Percentiles rank a stretch among this genome's conserved stretches.
phyloP scores from a whole-genome alignment of 345 rosid species.

The Jatropha curcas region DNA sequence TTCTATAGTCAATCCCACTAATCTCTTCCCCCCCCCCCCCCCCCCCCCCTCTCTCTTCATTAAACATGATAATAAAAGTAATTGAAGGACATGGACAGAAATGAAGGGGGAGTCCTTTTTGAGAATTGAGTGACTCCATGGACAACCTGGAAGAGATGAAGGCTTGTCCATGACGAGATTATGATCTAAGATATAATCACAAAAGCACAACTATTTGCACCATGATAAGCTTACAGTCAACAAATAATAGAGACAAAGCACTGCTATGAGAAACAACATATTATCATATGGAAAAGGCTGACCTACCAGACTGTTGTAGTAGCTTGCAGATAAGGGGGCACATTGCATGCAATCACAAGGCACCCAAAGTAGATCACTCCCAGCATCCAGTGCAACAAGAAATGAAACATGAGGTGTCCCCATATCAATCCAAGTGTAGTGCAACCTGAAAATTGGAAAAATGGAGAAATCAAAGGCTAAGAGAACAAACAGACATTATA shows the following conservation, averaged over 20 bases:
- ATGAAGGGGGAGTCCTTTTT: neutral
- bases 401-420: conserved; percentile 79
- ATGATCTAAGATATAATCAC: neutral
- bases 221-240: neutral
- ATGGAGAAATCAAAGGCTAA: neutral
- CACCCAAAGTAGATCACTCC: conserved; percentile 86
- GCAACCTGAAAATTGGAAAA: conserved; percentile 48
- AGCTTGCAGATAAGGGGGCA: conserved; percentile 64
- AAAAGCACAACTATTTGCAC: neutral
- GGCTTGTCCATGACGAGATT: neutral
- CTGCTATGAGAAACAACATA: neutral
- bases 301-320: conserved; percentile 67
- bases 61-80: neutral
- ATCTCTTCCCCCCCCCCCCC: neutral
- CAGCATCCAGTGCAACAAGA: conserved; percentile 82
- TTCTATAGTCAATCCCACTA: neutral
- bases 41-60: neutral
- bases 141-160: neutral
- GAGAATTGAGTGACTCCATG: neutral
- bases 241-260: neutral
- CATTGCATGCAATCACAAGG: conserved; percentile 87
- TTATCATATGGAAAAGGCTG: conserved; percentile 2
- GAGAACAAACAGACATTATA: neutral
- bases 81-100: neutral
- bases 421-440: conserved; percentile 78